Evolutionary conservation across 805 yeast species (phyloP), one percentile per base, ranked within the genome.

Genomic region (Metschnikowia aberdeeniae): DNA sequence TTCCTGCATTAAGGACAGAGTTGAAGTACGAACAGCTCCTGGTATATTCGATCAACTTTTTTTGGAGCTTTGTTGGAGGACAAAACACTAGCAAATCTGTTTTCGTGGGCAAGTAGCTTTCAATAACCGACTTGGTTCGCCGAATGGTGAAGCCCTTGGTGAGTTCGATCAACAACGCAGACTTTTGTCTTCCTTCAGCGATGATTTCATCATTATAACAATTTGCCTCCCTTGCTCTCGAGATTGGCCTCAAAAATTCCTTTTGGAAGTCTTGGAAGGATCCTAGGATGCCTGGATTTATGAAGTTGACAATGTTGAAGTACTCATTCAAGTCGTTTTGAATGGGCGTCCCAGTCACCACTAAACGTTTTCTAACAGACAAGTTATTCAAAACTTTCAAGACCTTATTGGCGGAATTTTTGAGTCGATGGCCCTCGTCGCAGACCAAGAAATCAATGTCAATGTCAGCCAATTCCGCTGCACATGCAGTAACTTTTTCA

Each of bases 361-460:
- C 57, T 2, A 92, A 67, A 49, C 84, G 79, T 35, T 72, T 77
- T 6, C 70, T 69, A 4, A 84, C 73, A 34, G 80, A 67, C 13
- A 89, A 63, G 1, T 71, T 56, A 34, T 76, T 78, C 42, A 92
- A 67, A 0, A 82, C 79, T 47, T 80, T 81, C 42, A 89, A 67
- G 0, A 86, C 80, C 61, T 88, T 89, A 47, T 86, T 88, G 8
- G 81, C 68, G 5, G 80, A 72, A 54, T 80, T 86, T 56, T 92
- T 93, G 53, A 93, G 72, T 40, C 96, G 72, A 62, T 93, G 99
- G 2, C 98, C 99, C 60, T 93, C 99, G 63, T 93, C 99, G 62
- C 97, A 93, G 1, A 93, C 78, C 14, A 93, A 66, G 13, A 93
- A 53, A 60, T 89, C 98, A 50, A 80, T 67, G 1, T 63, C 62